These are phyloP conservation scores for Erucastrum elatum DNA, from an alignment of 345 rosid species.

Conservation along the genomic window DNA sequence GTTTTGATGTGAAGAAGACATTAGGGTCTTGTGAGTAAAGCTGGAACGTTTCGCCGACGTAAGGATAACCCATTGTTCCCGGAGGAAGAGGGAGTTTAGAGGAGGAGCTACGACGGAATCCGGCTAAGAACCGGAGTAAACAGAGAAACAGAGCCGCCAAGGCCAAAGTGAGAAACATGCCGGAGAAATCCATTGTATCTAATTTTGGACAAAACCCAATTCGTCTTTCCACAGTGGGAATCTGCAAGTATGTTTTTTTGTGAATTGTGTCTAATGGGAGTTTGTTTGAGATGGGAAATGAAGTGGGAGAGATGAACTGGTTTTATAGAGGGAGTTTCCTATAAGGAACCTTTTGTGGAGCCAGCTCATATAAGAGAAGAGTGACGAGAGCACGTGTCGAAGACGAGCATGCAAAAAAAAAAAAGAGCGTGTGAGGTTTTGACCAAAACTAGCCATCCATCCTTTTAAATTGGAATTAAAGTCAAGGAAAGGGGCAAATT, in stretches of 20 bases:
- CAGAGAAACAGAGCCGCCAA: conserved; percentile 37
- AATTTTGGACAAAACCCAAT: conserved; percentile 2
- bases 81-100: conserved; percentile 71
- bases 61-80: conserved; percentile 83
- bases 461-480: not conserved
- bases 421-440: conserved; percentile 40
- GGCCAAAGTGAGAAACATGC: conserved; percentile 31
- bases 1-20: conserved; percentile 71
- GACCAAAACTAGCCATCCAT: conserved; percentile 29
- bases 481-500: conserved; percentile 40
- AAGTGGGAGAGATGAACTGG: conserved; percentile 29
- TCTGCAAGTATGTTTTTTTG: not conserved
- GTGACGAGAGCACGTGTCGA: conserved; percentile 43
- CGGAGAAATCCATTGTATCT: conserved; percentile 44
- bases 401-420: conserved; percentile 30
- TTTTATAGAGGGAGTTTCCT: conserved; percentile 41
- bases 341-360: conserved; percentile 25
- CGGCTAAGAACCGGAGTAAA: conserved; percentile 36
- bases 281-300: conserved; percentile 25
- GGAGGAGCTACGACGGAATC: conserved; percentile 30
- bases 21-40: conserved; percentile 92
- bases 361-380: conserved; percentile 38
- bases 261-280: conserved; percentile 8
- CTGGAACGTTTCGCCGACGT: conserved; percentile 81
- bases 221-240: not conserved